Evolutionary conservation across 2,329 filamentous ascomycete genomes (phyloP), one percentile per base, ranked within the genome.

Genomic region (Colletotrichum navitas): DNA sequence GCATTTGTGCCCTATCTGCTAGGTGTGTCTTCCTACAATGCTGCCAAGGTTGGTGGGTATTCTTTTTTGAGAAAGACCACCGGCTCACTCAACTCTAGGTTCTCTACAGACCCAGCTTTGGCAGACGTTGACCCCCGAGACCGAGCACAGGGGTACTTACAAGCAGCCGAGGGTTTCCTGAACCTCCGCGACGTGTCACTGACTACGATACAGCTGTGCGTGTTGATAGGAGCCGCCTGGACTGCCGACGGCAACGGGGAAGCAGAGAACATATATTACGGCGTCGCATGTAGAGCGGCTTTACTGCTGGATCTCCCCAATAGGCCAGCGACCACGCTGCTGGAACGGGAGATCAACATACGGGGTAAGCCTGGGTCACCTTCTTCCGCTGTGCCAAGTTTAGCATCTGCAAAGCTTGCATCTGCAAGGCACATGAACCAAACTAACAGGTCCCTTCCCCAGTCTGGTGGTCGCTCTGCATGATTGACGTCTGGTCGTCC

Each of bases 211-310:
- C 83, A 84, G 72, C 79, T 80, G 2, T 80, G 80, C 61, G 78
- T 84, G 6, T 73, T 84, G 36, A 74, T 84, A 1, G 83, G 81
- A 2, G 76, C 77, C 2, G 74, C 73, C n/a, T 78, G 79, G 21
- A 78, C 79, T 41, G 80, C 77, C 18, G 78, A 82, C n/a, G 79
- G 79, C 2, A 75, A 83, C 16, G 78, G 79, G 12, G 78, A 78
- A 4, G 74, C 80, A 0, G 83, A 84, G 68, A 78, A 80, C 8
- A 72, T 84, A 21, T 83, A 80, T 73, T 83, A 84, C 58, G 76
- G 77, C 47, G 68, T 81, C 34, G 80, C 81, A 26, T 78, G 77
- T 65, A 78, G 81, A 8, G 78, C 80, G 64, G 79, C 80, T 5
- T 74, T 80, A 55, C 70, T 81, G 18, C 74, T 83, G 8, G 79